Percentiles rank a stretch among this genome's conserved stretches.
These are phyloP conservation scores for Leishmania lainsoni DNA, from an alignment of 208 protist species.

Conservation along the genomic window DNA sequence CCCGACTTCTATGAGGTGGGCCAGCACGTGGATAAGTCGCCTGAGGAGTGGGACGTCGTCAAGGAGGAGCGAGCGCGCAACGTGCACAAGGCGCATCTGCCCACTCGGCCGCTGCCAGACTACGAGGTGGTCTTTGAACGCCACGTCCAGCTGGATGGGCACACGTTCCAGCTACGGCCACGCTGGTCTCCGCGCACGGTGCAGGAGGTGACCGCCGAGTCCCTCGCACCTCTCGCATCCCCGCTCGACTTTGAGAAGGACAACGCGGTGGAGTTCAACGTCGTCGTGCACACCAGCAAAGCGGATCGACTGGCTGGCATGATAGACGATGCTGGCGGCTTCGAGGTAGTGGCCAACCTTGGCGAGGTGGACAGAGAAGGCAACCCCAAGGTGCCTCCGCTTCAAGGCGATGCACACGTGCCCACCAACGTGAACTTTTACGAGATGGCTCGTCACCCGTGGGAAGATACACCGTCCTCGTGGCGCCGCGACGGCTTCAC, in stretches of 20 bases:
- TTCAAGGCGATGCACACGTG: conserved; percentile 69
- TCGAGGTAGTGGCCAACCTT: conserved; percentile 67
- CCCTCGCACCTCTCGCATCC: conserved; percentile 38
- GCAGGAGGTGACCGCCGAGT: conserved; percentile 57
- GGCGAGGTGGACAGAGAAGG: conserved; percentile 74
- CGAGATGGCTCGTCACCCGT: conserved; percentile 92
- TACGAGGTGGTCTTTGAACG: conserved; percentile 90
- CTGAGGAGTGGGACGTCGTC: conserved; percentile 64
- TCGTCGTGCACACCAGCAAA: conserved; percentile 59
- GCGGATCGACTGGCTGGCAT: conserved; percentile 67
- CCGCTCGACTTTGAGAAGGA: conserved; percentile 73
- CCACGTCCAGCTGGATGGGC: conserved; percentile 73
- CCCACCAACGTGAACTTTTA: conserved; percentile 92
- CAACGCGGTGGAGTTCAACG: conserved; percentile 56
- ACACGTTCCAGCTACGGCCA: conserved; percentile 80
- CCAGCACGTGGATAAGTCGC: conserved; percentile 71
- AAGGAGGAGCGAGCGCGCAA: conserved; percentile 57
- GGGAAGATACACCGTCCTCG: conserved; percentile 81
- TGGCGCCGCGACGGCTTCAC: conserved; percentile 88
- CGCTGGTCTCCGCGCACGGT: conserved; percentile 84
- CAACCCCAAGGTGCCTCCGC: conserved; percentile 43
- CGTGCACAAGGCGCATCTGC: conserved; percentile 69
- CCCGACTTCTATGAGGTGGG: conserved; percentile 86
- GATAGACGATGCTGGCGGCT: conserved; percentile 84
- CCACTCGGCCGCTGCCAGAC: conserved; percentile 67